phyloP scores from a whole-genome alignment of 805 yeast genomes.

The Yarrowia hollandica region DNA sequence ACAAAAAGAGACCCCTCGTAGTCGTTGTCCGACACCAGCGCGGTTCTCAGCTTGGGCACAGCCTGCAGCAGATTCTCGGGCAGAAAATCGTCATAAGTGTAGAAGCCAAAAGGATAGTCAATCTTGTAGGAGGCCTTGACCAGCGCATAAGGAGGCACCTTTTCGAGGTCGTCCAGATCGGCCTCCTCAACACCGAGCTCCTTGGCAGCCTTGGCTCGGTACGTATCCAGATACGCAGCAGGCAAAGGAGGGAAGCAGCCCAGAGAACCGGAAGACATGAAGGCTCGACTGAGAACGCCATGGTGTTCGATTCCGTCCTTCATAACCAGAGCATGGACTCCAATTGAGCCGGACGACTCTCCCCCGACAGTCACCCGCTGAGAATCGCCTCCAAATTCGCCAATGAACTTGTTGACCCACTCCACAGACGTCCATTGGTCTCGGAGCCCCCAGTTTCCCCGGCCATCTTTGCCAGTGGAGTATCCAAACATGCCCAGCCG shows the following conservation, averaged over 20 bases:
- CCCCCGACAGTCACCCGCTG: constrained; percentile 48
- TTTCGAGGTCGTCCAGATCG: background rate
- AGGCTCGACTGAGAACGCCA: background rate
- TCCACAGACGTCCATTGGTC: constrained; percentile 49
- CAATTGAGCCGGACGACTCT: constrained; percentile 42
- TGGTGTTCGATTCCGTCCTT: constrained; percentile 1
- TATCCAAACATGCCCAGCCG: constrained; percentile 44
- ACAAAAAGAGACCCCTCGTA: constrained; percentile 15
- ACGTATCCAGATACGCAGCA: background rate
- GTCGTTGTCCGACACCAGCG: background rate
- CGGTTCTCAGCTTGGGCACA: constrained; percentile 1
- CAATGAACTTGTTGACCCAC: constrained; percentile 48
- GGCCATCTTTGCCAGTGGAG: constrained; percentile 41
- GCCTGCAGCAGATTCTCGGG: constrained; percentile 1
- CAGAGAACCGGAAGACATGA: constrained; percentile 13
- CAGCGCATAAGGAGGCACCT: background rate
- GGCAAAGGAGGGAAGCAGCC: constrained; percentile 12
- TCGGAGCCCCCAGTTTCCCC: constrained; percentile 46
- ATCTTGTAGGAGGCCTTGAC: constrained; percentile 4
- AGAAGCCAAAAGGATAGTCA: constrained; percentile 24
- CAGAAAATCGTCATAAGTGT: constrained; percentile 6
- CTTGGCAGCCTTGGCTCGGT: constrained; percentile 18
- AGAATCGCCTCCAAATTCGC: constrained; percentile 49
- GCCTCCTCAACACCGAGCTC: background rate
- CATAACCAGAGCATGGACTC: background rate